Evolutionary conservation across 352 stramenopile genomes (phyloP), one percentile per base, ranked within the genome.

Genomic region (Globisporangium perplexum): DNA sequence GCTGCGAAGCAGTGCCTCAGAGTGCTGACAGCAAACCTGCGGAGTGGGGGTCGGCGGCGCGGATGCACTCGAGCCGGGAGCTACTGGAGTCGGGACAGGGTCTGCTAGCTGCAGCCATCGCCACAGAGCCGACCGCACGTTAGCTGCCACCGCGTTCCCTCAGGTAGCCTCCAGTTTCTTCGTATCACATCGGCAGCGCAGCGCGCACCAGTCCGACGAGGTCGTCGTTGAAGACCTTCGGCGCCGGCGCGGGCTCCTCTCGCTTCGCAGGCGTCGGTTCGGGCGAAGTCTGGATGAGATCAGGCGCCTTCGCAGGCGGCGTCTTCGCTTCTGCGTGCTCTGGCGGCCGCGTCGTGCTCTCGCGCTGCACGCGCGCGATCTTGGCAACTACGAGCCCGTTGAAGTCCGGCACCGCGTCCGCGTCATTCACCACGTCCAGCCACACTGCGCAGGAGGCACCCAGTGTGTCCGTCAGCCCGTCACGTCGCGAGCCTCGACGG

Each of bases 381-480:
- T 93, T 93, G 56, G 70, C 84, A 46, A 93, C 68, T 36, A 93
- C 68, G 22, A 91, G 64, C 5, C 83, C 83, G 45, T 93, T 87
- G 60, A 83, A 93, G 48, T 90, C 78, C 1, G 83, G 83, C n/a
- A 93, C 72, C 0, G 65, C 60, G 41, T 93, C 83, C 3, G 61
- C 49, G 59, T 91, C 80, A 54, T 90, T 76, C 46, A 80, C 71
- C 42, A 93, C 55, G 31, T 93, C 83, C 33, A 93, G 63, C 83
- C 83, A 93, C 46, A 93, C 83, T 93, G 55, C 18, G 31, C 6
- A 55, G 38, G n/a, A 3, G 7, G 20, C 39, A 24, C 10, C 7
- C 39, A 39, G 3, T 17, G 3, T 17, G 12, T 39, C 14, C 5
- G 26, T 30, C 3, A 30, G 33, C 12, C 14, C 12, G 14, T 39